Evolutionary conservation across 768 basidiomycete species (phyloP).

Genomic region (Flagelloscypha sp.): DNA sequence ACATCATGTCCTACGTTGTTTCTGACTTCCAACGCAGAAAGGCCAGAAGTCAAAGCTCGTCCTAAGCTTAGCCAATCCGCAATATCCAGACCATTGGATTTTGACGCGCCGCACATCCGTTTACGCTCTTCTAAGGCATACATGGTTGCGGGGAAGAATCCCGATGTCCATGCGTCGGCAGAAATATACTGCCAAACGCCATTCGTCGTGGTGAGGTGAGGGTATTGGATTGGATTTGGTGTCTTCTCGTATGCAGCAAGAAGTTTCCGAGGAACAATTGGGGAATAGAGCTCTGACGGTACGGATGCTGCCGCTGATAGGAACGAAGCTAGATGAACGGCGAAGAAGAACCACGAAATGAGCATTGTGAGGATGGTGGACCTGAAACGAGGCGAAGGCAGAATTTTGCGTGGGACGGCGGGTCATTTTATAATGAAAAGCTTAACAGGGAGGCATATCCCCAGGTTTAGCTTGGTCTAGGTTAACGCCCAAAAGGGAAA

Average conservation of each 20-base stretch:
- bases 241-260: conserved; percentile 42
- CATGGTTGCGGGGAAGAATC: conserved; percentile 33
- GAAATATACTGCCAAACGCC: conserved; percentile 48
- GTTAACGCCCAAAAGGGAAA: no score
- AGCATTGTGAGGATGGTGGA: no score
- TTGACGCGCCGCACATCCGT: conserved; percentile 19
- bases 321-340: conserved; percentile 8
- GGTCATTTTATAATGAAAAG: no score
- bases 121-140: conserved; percentile 30
- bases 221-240: conserved; percentile 40
- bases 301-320: conserved; percentile 17
- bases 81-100: conserved; percentile 9
- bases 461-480: no score
- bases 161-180: conserved; percentile 39
- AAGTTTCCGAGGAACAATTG: conserved; percentile 50
- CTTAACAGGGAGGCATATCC: no score
- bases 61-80: conserved; percentile 28
- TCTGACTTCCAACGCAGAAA: conserved; percentile 23
- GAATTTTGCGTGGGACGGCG: no score
- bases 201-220: conserved; percentile 44
- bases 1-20: conserved; percentile 33
- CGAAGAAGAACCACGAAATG: conserved; percentile 1
- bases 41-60: conserved; percentile 25
- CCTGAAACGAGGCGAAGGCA: no score
- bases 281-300: conserved; percentile 48